Conservation (phyloP, 129 eudicot genomes). For the Artemisia annua region DNA sequence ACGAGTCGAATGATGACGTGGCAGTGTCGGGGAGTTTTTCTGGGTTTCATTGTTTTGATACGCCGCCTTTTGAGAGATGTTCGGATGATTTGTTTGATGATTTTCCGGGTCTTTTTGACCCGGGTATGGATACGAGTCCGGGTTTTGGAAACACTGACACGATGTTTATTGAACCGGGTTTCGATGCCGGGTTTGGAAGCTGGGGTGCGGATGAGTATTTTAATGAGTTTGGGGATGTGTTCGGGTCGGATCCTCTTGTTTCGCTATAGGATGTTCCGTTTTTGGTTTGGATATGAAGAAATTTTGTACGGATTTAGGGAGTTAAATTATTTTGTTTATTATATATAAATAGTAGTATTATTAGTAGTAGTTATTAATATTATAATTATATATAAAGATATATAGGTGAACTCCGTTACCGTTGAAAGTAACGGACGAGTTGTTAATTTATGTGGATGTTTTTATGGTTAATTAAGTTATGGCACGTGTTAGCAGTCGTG, state of each 20-base stretch:
- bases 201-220: constrained; percentile 56
- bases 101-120: constrained; percentile 58
- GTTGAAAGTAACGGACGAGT: constrained; percentile 44
- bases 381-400: constrained; percentile 29
- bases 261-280: constrained; percentile 32
- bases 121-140: constrained; percentile 23
- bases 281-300: background rate
- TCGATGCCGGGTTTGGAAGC: constrained; percentile 35
- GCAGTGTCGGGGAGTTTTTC: constrained; percentile 35
- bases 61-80: constrained; percentile 10
- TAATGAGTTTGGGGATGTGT: constrained; percentile 72
- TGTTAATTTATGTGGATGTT: constrained; percentile 20
- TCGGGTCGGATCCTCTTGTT: constrained; percentile 89
- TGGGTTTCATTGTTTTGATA: constrained; percentile 38
- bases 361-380: background rate
- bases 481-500: constrained; percentile 37
- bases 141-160: constrained; percentile 34
- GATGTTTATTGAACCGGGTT: constrained; percentile 32
- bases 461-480: constrained; percentile 10
- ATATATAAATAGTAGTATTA: no score
- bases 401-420: constrained; percentile 45
- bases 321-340: constrained; percentile 26
- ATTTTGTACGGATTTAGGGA: constrained; percentile 30
- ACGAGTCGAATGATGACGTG: constrained; percentile 32
- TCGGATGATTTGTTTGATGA: constrained; percentile 52